Conservation (phyloP, 2,329 filamentous ascomycete species). For the Chaetomium sp. region DNA sequence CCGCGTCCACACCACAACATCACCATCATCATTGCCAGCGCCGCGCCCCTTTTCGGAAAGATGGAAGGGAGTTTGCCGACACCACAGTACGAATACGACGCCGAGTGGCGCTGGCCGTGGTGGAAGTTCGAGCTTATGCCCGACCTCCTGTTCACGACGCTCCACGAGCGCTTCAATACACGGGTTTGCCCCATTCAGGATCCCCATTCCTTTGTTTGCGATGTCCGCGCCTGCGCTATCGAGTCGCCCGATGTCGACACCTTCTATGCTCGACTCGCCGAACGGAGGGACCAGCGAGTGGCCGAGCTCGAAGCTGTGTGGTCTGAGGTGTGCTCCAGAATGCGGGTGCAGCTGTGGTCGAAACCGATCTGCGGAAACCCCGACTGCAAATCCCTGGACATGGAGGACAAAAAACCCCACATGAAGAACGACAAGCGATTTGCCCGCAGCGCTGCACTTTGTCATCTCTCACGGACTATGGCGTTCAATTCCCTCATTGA, state of each 20-base stretch:
- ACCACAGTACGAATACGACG: neutral
- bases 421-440: no score
- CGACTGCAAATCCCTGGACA: no score
- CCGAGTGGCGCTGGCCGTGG: slow-evolving; percentile 1
- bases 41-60: neutral
- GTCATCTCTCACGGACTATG: no score
- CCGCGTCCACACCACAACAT: no score
- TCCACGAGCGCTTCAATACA: neutral
- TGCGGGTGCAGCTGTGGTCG: no score
- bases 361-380: no score
- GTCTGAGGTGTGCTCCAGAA: no score
- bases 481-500: no score
- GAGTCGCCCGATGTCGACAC: neutral
- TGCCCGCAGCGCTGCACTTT: no score
- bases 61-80: neutral
- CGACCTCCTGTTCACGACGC: neutral
- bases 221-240: neutral
- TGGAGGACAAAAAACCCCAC: no score
- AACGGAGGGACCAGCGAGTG: neutral
- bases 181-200: neutral
- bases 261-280: neutral
- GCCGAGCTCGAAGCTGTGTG: no score
- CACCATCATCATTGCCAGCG: neutral
- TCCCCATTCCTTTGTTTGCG: neutral
- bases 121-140: neutral